Evolutionary conservation across 129 eudicot species (phyloP).

Genomic region (Scalesia atractyloides): DNA sequence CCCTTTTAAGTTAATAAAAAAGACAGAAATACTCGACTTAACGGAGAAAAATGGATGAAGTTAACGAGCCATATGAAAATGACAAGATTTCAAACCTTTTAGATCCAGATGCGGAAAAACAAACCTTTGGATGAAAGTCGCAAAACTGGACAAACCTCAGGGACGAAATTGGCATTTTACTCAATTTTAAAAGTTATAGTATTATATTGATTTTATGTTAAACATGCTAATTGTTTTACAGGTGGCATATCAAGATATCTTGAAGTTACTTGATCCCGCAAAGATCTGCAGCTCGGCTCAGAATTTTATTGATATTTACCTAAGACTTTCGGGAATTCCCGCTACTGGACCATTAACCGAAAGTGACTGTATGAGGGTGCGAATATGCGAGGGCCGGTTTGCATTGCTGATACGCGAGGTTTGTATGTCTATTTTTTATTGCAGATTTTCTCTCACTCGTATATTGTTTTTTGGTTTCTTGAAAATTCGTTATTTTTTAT

Average conservation of each 20-base stretch:
- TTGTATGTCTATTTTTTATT: conserved; percentile 39
- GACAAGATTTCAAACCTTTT: no score
- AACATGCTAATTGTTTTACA: conserved; percentile 32
- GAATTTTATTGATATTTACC: conserved; percentile 81
- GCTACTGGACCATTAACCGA: conserved; percentile 75
- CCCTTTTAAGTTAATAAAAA: no score
- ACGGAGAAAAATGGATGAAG: no score
- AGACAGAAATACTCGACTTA: no score
- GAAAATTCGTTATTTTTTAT: neutral
- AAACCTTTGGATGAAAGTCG: no score
- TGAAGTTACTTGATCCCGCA: conserved; percentile 76
- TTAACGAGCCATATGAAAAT: no score
- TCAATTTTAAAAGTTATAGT: neutral
- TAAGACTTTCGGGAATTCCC: conserved; percentile 80
- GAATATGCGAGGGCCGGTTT: conserved; percentile 97
- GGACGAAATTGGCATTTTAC: no score
- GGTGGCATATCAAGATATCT: conserved; percentile 93
- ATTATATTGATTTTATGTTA: neutral
- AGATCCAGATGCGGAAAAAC: no score
- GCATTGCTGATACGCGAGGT: conserved; percentile 97
- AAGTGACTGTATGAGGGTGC: conserved; percentile 88
- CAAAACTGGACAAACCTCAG: no score
- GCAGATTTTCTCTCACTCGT: neutral
- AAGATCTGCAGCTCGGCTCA: conserved; percentile 95
- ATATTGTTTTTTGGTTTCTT: conserved; percentile 9